A percentile compares a stretch with the other conserved stretches of the same genome.
These are phyloP conservation scores for Leucoagaricus sp. DNA, from an alignment of 1,284 basidiomycete genomes.

Conservation along the genomic window DNA sequence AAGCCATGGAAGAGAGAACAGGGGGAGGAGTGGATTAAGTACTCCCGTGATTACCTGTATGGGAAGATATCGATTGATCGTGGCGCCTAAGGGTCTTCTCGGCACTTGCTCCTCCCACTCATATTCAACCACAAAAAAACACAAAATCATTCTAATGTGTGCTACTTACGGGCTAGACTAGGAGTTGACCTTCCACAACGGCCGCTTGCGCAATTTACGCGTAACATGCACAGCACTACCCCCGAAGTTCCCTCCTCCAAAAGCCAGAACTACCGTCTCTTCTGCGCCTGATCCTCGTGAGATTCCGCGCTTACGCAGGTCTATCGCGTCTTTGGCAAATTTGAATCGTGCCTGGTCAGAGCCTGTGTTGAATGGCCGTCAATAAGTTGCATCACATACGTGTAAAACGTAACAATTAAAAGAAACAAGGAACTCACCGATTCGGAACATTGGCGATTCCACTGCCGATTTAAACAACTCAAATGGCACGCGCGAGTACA, in stretches of 20 bases:
- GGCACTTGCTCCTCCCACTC: constrained; percentile 2
- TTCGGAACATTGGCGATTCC: constrained; percentile 75
- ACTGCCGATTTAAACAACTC: constrained; percentile 81
- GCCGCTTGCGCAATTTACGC: constrained; percentile 79
- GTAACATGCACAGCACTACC: constrained; percentile 84
- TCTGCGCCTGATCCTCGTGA: constrained; percentile 63
- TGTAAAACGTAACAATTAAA: constrained; percentile 1
- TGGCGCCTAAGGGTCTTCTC: constrained; percentile 38
- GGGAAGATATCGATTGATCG: constrained; percentile 51
- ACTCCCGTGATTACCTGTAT: constrained; percentile 51
- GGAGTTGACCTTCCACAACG: constrained; percentile 85
- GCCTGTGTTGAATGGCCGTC: constrained; percentile 42
- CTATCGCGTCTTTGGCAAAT: constrained; percentile 87
- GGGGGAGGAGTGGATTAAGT: constrained; percentile 3
- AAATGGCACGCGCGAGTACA: constrained; percentile 78
- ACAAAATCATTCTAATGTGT: constrained; percentile 13
- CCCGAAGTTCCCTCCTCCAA: constrained; percentile 67
- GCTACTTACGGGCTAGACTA: constrained; percentile 31
- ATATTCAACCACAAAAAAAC: constrained; percentile 13
- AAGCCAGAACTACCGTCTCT: constrained; percentile 86
- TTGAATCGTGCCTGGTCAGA: constrained; percentile 85
- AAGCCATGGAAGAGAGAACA: constrained; percentile 8
- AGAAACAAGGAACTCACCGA: constrained; percentile 49
- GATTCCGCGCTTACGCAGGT: constrained; percentile 70
- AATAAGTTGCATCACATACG: not conserved